Percentiles rank a stretch among this genome's conserved stretches.
Conservation (phyloP, 1,139 yeast species). For the Blastobotrys persicus region DNA sequence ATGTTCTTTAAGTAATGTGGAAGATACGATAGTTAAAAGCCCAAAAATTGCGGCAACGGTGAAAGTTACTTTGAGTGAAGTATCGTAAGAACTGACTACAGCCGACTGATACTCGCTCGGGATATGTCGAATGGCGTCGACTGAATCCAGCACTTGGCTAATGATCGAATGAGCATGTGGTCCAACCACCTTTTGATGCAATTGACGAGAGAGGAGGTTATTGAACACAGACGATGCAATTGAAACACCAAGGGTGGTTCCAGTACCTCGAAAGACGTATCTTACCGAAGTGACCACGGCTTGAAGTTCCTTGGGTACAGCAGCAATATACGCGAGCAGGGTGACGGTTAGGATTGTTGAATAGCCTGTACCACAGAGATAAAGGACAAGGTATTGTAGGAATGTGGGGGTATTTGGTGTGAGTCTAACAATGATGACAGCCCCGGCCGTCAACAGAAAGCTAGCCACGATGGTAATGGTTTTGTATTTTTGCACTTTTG, state of each 20-base stretch:
- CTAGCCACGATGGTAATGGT: constrained; percentile 48
- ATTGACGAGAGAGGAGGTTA: constrained; percentile 38
- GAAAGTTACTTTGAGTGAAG: constrained; percentile 54
- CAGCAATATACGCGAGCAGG: constrained; percentile 63
- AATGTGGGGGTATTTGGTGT: constrained; percentile 19
- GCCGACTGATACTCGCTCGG: constrained; percentile 50
- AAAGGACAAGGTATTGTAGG: constrained; percentile 34
- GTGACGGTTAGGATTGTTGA: constrained; percentile 65
- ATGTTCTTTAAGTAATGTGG: constrained; percentile 41
- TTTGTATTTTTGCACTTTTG: constrained; percentile 64
- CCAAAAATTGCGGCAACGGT: constrained; percentile 48
- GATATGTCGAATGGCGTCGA: constrained; percentile 54
- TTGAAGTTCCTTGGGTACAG: constrained; percentile 58
- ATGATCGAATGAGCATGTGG: constrained; percentile 41
- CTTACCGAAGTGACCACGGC: constrained; percentile 75
- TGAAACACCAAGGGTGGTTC: constrained; percentile 70
- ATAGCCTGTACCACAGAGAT: constrained; percentile 57
- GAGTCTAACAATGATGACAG: constrained; percentile 32
- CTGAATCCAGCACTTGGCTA: constrained; percentile 50
- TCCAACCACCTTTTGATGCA: constrained; percentile 40
- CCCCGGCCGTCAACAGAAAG: constrained; percentile 48
- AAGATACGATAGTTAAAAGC: constrained; percentile 31
- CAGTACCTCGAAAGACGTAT: constrained; percentile 71
- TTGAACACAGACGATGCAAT: constrained; percentile 65
- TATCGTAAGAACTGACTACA: constrained; percentile 48